Conservation (phyloP, 257 asterid genomes). For the Osmanthus fragrans region DNA sequence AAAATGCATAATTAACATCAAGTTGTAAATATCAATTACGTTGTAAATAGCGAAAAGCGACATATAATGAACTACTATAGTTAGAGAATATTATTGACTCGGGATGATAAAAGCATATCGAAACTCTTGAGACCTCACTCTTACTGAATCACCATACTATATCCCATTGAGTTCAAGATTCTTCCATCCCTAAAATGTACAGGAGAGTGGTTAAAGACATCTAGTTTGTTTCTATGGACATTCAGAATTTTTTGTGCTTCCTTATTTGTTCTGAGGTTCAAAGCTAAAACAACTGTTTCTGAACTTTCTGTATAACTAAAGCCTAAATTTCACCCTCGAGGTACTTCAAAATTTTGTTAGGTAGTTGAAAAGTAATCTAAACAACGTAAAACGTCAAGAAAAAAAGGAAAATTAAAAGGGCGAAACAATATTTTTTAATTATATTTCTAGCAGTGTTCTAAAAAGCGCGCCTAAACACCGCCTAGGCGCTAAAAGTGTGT, state of each 20-base stretch:
- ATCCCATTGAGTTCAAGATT: too few relatives aligned
- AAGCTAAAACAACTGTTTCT: not conserved
- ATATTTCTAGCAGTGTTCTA: too few relatives aligned
- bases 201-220: too few relatives aligned
- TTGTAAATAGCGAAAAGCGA: not conserved
- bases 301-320: not conserved
- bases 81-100: too few relatives aligned
- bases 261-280: not conserved
- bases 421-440: not conserved
- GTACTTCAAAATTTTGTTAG: not conserved
- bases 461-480: too few relatives aligned
- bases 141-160: too few relatives aligned
- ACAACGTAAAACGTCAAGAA: too few relatives aligned
- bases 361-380: not conserved
- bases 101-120: too few relatives aligned
- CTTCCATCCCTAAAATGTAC: not conserved
- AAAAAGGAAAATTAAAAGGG: too few relatives aligned
- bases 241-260: too few relatives aligned
- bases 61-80: not conserved
- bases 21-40: not conserved
- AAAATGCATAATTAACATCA: constrained; percentile 1
- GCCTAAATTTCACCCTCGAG: not conserved
- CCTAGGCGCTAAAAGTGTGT: too few relatives aligned
- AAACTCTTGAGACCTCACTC: too few relatives aligned
- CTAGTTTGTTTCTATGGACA: not conserved